Base-by-base conservation (phyloP, 192 early-diverging fungal genomes). In the Backusella mclennaniae region DNA sequence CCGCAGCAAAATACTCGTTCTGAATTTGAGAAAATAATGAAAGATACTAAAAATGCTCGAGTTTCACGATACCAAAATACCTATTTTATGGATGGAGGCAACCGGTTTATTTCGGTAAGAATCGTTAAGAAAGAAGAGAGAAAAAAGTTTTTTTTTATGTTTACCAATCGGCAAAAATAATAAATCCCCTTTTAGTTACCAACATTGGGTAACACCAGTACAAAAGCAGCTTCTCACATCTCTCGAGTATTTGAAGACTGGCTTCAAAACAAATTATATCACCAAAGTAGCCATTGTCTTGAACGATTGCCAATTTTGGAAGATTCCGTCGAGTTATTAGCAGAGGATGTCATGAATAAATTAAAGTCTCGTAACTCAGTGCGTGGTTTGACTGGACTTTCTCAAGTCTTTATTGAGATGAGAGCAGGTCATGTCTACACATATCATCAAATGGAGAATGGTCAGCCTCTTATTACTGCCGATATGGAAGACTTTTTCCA, bases 21-120 rank as follows among this genome's bases (percentile, higher is more conserved):
- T 21, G 36, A 26, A 31, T 69, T 76, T 63, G 56, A 75, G 21
- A 41, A 56, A 42, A 66, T 26, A 26, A 80, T 80, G 44, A 39
- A 80, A 56, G 36, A 67, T 53, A 46, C 71, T 66, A 38, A 71
- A 15, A 73, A 77, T 69, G 41, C 44, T 11, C 63, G 69, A 33
- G 69, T 82, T 66, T 79, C 77, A 49, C 75, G 68, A 21, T 73
- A 56, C 66, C 77, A 74, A 49, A 82, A 78, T 52, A 82, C 77
- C 11, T 82, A 82, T 70, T 82, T 82, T 33, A 75, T 82, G 42
- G 81, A 82, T 69, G 81, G 81, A 15, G 77, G 77, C 36, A 79
- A 76, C 42, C 73, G 81, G 36, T 82, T 82, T 31, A 82, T 82
- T 76, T 82, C 81, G 36, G 81, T 82, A 82, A 73, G 77, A 49